Evolutionary conservation across 805 yeast genomes (phyloP).

Genomic region (Candida krabiensis): DNA sequence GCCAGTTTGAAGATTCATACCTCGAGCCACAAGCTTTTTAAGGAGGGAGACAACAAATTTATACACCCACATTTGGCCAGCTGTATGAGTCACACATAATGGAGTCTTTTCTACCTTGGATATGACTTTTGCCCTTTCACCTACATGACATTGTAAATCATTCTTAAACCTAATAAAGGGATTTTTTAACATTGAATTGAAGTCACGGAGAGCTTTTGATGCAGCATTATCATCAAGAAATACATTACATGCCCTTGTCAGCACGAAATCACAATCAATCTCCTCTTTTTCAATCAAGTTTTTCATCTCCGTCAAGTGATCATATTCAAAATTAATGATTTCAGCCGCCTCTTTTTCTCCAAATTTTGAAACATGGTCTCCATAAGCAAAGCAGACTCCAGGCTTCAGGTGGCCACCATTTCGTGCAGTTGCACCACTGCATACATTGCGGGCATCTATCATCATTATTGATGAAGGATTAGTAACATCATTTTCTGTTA

Average conservation of each 20-base stretch:
- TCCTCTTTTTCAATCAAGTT: conserved; percentile 31
- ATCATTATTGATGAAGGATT: conserved; percentile 11
- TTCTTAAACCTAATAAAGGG: conserved; percentile 26
- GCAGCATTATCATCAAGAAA: conserved; percentile 21
- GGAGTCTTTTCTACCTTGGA: conserved; percentile 28
- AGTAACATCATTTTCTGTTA: conserved; percentile 1
- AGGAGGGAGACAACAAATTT: conserved; percentile 37
- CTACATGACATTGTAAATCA: conserved; percentile 31
- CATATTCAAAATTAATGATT: conserved; percentile 38
- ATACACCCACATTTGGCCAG: conserved; percentile 45
- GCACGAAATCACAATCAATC: conserved; percentile 32
- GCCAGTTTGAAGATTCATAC: conserved; percentile 41
- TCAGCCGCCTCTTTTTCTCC: conserved; percentile 33
- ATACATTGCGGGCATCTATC: conserved; percentile 42
- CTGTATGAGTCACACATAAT: conserved; percentile 37
- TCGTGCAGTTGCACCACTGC: conserved; percentile 45
- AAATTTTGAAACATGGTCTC: conserved; percentile 15
- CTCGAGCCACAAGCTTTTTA: conserved; percentile 31
- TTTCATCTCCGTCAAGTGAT: conserved; percentile 32
- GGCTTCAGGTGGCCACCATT: conserved; percentile 52
- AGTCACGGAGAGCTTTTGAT: conserved; percentile 9
- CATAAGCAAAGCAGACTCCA: conserved; percentile 21
- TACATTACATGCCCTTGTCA: conserved; percentile 31
- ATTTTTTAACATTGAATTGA: conserved; percentile 19
- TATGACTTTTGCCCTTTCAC: conserved; percentile 28